Evolutionary conservation across 2,329 filamentous ascomycete species (phyloP).

Genomic region (Penicillium glabrum): DNA sequence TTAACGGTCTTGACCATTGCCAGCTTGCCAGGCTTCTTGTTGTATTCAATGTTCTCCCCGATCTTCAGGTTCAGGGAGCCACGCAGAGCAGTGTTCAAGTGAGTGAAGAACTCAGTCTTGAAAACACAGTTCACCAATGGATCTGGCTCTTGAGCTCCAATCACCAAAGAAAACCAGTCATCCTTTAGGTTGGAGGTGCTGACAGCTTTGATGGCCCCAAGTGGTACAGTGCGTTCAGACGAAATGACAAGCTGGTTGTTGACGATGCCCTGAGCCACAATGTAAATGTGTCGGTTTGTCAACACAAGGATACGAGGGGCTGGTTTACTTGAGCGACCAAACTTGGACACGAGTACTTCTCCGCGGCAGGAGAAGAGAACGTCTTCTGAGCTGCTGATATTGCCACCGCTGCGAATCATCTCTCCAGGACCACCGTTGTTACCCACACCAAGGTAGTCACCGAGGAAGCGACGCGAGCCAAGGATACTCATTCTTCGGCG

Average conservation of each 20-base stretch:
- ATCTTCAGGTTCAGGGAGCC: slow-evolving; percentile 81
- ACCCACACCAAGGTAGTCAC: slow-evolving; percentile 89
- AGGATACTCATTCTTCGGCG: slow-evolving; percentile 86
- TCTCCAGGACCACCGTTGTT: slow-evolving; percentile 77
- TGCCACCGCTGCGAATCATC: slow-evolving; percentile 72
- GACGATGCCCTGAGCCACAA: slow-evolving; percentile 79
- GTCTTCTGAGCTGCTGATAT: slow-evolving; percentile 67
- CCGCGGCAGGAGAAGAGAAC: slow-evolving; percentile 87
- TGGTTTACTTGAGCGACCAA: slow-evolving; percentile 92
- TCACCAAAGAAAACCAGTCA: slow-evolving; percentile 93
- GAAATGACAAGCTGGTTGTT: slow-evolving; percentile 80
- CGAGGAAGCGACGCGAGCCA: slow-evolving; percentile 87
- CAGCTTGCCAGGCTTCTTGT: slow-evolving; percentile 95
- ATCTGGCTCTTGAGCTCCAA: slow-evolving; percentile 86
- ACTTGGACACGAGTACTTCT: slow-evolving; percentile 88
- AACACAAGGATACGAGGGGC: slow-evolving; percentile 82
- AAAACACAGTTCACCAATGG: slow-evolving; percentile 91
- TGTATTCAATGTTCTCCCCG: slow-evolving; percentile 83
- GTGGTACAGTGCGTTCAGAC: slow-evolving; percentile 75
- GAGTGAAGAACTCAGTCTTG: slow-evolving; percentile 96
- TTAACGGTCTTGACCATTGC: slow-evolving; percentile 86
- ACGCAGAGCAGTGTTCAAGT: slow-evolving; percentile 76
- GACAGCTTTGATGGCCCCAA: slow-evolving; percentile 87
- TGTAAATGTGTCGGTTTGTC: slow-evolving; percentile 83
- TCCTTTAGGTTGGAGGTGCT: slow-evolving; percentile 79